Conservation (phyloP, 495 filamentous ascomycete genomes). For the Trichocladium antarcticum region DNA sequence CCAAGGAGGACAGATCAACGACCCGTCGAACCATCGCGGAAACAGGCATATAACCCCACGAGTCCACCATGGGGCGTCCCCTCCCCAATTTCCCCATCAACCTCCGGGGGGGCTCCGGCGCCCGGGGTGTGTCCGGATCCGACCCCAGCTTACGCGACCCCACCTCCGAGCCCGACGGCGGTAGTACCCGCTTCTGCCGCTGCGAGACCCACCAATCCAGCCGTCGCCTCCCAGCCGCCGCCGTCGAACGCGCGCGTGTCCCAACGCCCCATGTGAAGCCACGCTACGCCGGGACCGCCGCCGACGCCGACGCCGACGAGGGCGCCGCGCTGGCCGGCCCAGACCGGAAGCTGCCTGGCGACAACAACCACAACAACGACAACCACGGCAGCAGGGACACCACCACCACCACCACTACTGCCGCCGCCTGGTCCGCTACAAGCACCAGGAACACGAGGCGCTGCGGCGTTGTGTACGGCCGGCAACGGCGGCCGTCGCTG, state of each 20-base stretch:
- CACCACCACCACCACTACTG: no score
- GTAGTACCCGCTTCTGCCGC: no score
- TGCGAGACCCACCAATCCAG: background rate
- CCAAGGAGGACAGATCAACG: background rate
- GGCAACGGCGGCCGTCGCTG: slow-evolving; percentile 25
- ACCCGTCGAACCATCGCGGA: background rate
- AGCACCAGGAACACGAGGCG: background rate
- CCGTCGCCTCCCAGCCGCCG: background rate
- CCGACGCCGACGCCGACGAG: background rate
- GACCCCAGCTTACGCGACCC: background rate
- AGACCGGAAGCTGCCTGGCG: background rate
- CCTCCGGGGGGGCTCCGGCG: background rate
- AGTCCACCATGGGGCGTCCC: background rate
- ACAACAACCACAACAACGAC: background rate
- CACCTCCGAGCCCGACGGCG: background rate
- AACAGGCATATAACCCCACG: background rate
- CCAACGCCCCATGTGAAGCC: slow-evolving; percentile 1
- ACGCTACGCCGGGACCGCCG: background rate
- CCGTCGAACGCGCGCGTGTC: background rate
- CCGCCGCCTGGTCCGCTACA: no score
- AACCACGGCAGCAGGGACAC: background rate
- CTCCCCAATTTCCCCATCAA: background rate
- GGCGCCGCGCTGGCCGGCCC: background rate
- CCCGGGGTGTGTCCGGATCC: background rate
- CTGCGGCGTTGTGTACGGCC: background rate